phyloP scores from a whole-genome alignment of 179 eudicot species.

The Camellia oleifera region DNA sequence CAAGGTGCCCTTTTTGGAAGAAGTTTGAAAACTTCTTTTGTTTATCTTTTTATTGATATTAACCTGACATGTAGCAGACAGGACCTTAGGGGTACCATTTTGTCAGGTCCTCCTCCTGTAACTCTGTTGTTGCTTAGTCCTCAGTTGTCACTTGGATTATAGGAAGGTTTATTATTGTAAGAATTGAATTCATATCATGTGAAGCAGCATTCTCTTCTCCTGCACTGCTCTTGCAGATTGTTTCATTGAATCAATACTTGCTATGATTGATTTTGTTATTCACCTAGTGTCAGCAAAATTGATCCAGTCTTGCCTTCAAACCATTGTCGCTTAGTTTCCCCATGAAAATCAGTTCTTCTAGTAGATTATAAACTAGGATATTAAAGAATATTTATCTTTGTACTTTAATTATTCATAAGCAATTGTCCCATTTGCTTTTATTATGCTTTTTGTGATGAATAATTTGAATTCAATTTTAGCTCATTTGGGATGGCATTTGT shows the following conservation, averaged over 20 bases:
- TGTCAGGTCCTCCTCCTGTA: not conserved
- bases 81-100: not conserved
- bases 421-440: not conserved
- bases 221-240: not conserved
- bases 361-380: not conserved
- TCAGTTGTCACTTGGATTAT: not conserved
- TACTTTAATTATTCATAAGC: not conserved
- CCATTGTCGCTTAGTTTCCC: not conserved
- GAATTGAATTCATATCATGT: not conserved
- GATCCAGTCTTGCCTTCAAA: not conserved
- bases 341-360: not conserved
- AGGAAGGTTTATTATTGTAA: not conserved
- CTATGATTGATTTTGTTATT: not conserved
- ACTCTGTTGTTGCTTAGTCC: not conserved
- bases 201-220: slow-evolving; percentile 1
- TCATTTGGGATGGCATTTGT: not conserved
- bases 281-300: not conserved
- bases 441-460: not conserved
- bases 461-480: not conserved
- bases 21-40: not conserved
- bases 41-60: not conserved
- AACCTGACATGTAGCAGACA: not conserved
- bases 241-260: not conserved
- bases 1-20: not conserved
- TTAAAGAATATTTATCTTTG: not conserved